Evolutionary conservation across 192 early-diverging fungal species (phyloP), one percentile per base, ranked within the genome.

Genomic region (Gonapodya prolifera): DNA sequence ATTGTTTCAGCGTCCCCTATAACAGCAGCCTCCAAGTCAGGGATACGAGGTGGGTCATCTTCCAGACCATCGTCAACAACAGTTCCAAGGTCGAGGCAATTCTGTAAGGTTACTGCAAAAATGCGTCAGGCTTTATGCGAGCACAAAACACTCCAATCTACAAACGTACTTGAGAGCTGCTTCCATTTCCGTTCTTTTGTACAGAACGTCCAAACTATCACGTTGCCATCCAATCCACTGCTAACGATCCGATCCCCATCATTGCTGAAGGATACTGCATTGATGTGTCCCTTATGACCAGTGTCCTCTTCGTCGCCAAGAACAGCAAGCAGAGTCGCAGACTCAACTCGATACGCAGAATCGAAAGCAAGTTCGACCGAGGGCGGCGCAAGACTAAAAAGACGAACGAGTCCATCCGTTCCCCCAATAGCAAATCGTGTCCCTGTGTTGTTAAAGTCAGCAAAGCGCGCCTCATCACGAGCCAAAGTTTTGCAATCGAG

Each of bases 371-470:
- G 8, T 61, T 61, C 45, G 8, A 61, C 45, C 8, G 45, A 61
- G 23, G 45, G 8, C 23, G 71, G 71, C 28, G 18, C 31, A 2
- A 73, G 31, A 32, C 91, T 90, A 80, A 90, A 95, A 1, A 95
- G 79, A 80, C 91, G 91, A 8, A 95, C 83, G 34, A 91, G 86
- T 0, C 94, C 92, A 79, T 92, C 91, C 0, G 85, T 84, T 0
- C 94, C 92, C 45, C 94, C 89, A 2, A 95, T 85, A 34, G 91
- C 91, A 81, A 97, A 93, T 1, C 88, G 83, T 1, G 92, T 91
- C 8, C 94, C 94, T 2, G 91, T 92, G 35, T 82, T 82, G 75
- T 93, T 94, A 82, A 94, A 96, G 0, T 89, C 88, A 8, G 91
- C 86, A 69, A 89, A 89, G 1, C 83, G 80, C 1, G 89, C 78